Conservation (phyloP, 139 green algal genomes). For the Chlorella sp. region DNA sequence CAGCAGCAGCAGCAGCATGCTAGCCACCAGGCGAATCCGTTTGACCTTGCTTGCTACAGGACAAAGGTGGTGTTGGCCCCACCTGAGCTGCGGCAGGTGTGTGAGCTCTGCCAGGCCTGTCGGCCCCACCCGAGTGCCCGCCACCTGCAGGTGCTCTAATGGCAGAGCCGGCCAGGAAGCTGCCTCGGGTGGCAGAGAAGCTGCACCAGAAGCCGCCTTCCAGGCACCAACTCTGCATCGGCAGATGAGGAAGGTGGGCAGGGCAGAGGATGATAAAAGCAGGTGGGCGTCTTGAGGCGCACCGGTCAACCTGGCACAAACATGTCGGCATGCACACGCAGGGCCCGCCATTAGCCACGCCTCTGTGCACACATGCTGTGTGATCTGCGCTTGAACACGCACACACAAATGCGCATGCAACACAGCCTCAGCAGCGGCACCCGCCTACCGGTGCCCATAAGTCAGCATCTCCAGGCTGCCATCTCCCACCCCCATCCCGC, state of each 20-base stretch:
- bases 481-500: not conserved
- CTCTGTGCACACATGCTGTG: not conserved
- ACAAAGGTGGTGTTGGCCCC: not conserved
- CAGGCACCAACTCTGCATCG: constrained; percentile 3
- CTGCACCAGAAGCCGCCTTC: not conserved
- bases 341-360: not conserved
- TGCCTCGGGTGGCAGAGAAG: not conserved
- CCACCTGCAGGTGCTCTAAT: constrained; percentile 20
- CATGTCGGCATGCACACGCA: not conserved
- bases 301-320: too few relatives aligned
- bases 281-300: too few relatives aligned
- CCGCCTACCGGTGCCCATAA: constrained; percentile 11
- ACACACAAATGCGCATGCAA: too few relatives aligned
- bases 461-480: not conserved
- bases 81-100: not conserved
- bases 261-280: not conserved
- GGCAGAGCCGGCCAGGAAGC: constrained; percentile 14
- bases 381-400: not conserved
- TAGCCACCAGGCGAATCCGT: too few relatives aligned
- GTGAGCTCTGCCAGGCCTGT: not conserved
- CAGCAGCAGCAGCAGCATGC: not conserved
- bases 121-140: not conserved
- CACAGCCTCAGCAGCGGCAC: too few relatives aligned
- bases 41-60: too few relatives aligned
- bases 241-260: not conserved